Evolutionary conservation across 768 basidiomycete genomes (phyloP), one percentile per base, ranked within the genome.

Genomic region (Tubosaeta sp.): DNA sequence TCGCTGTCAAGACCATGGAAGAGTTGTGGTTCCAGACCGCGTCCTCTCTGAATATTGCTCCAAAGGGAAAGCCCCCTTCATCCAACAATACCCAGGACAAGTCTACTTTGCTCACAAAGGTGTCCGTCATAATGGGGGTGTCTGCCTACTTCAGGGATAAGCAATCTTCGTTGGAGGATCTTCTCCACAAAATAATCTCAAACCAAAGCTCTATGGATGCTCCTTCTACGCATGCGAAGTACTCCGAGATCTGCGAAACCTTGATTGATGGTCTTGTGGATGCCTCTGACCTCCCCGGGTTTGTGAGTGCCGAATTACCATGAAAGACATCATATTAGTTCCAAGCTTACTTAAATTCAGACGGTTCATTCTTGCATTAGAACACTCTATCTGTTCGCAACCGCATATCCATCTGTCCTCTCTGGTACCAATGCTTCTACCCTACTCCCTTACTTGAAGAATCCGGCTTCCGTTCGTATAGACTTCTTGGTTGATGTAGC

Each of bases 191-290:
- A 69, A 87, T 95, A 31, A 86, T 92, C 67, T 73, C 76, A 1
- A 84, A 83, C 22, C 91, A 90, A 65, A 78, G 77, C n/a, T 80
- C 79, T 1, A 67, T 66, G 13, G 73, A 88, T 13, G 73, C 79
- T 11, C 55, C 72, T 1, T 65, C 69, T 14, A 70, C 93, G 34
- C 86, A 87, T 56, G 65, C 71, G 6, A 83, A 83, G n/a, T 91
- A 92, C 66, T 72, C 78, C 3, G 86, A 90, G 56, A 86, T 95
- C 37, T 91, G 91, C 56, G 91, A 92, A 61, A 80, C 80, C 0
- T 69, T 98, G 55, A 92, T 98, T 44, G 90, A 93, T 64, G 84
- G 86, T 2, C 75, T 98, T 19, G 90, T 95, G 4, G 95, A 97
- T 72, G 89, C 88, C 0, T 84, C 87, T 3, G 84, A 85, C 65